Evolutionary conservation across 108 stramenopile species (phyloP), one percentile per base, ranked within the genome.

Genomic region (Epithemia pelagica): DNA sequence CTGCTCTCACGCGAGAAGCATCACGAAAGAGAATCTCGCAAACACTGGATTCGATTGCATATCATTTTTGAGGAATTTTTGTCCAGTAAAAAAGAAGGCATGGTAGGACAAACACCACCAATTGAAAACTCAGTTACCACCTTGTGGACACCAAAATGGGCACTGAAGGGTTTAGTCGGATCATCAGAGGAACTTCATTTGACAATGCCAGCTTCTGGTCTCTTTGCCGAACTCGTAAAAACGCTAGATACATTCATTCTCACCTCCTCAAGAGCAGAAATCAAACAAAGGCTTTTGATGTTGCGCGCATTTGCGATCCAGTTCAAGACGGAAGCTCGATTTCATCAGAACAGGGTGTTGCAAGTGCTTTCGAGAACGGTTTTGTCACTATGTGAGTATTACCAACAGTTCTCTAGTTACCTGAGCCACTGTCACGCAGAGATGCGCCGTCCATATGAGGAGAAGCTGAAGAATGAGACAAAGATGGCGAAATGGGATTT

Each of bases 401-500:
- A 96, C 76, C 26, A 51, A 0, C 84, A 91, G 61, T 93, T 93
- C 60, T 31, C 66, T 22, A 69, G 80, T 2, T 29, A 68, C 5
- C 29, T 95, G 23, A 25, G 31, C 10, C 25, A 62, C 58, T 78
- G 65, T 52, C 62, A 78, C 32, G 65, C 59, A 1, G 76, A 61
- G 22, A 62, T 83, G 18, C 81, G 86, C 21, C 66, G 61, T 7
- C 89, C 93, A 24, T 70, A 96, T 51, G 92, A 97, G 79, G 76
- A 84, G 57, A 82, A 89, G 37, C 73, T 99, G 32, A 88, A 88
- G 67, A 90, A 96, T 52, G 96, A 96, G 62, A 93, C 88, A 0
- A 97, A 96, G 67, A 77, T 99, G 10, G 94, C 88, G n/a, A 94
- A 93, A 70, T 99, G 99, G 99, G 99, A 99, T 59, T 94, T 98